Conservation (phyloP, 2,329 filamentous ascomycete species). For the Penicillium sp. region DNA sequence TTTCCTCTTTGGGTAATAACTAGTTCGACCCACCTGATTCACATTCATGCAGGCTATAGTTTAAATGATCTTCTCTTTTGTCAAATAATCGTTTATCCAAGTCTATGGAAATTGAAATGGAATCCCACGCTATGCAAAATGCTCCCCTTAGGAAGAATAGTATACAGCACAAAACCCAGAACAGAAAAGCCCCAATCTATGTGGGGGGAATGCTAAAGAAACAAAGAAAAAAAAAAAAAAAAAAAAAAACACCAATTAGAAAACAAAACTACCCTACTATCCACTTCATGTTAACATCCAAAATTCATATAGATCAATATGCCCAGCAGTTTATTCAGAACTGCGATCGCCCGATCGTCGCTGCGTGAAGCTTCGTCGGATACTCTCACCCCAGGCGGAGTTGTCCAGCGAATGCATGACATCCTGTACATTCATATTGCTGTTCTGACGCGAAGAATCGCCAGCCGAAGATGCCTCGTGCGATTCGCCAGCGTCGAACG, state of each 20-base stretch:
- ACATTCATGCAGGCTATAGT: conserved; percentile 9
- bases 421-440: conserved; percentile 69
- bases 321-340: conserved; percentile 7
- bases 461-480: conserved; percentile 18
- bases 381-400: conserved; percentile 90
- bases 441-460: conserved; percentile 59
- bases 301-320: conserved; percentile 13
- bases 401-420: conserved; percentile 83
- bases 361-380: conserved; percentile 78
- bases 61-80: neutral
- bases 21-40: conserved; percentile 17
- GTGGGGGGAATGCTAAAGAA: conserved; percentile 3
- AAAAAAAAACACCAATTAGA: neutral
- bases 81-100: neutral
- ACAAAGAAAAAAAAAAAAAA: conserved; percentile 9
- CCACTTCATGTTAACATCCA: conserved; percentile 9
- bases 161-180: conserved; percentile 13
- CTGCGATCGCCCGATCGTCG: conserved; percentile 43
- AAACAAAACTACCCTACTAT: conserved; percentile 2
- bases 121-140: conserved; percentile 26
- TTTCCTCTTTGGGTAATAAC: conserved; percentile 13
- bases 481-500: conserved; percentile 29
- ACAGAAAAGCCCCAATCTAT: conserved; percentile 2
- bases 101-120: conserved; percentile 5
- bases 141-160: conserved; percentile 13